Conservation (phyloP, 257 asterid genomes). For the Jasminum sambac region DNA sequence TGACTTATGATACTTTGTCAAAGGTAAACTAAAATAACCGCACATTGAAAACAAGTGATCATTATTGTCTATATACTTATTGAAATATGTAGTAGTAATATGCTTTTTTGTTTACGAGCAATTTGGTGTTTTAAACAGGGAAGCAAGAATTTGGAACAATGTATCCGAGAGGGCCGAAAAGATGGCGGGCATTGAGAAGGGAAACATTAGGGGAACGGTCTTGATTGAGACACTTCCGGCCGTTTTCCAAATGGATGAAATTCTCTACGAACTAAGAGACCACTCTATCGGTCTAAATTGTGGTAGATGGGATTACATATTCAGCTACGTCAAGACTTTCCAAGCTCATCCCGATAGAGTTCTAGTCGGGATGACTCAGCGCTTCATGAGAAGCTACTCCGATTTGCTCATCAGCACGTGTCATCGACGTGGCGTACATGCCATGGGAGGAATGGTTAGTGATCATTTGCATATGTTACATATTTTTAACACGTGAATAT, state of each 20-base stretch:
- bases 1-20: too few species aligned
- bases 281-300: constrained; percentile 87
- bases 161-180: constrained; percentile 76
- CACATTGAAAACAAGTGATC: too few species aligned
- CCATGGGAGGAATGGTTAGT: constrained; percentile 95
- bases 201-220: constrained; percentile 92
- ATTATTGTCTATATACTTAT: too few species aligned
- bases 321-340: constrained; percentile 92
- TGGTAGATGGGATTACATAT: constrained; percentile 96
- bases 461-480: too few species aligned
- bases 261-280: constrained; percentile 73
- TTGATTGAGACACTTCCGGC: constrained; percentile 96
- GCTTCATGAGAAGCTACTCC: constrained; percentile 90
- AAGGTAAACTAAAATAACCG: too few species aligned
- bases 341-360: constrained; percentile 91
- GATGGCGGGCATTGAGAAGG: constrained; percentile 65
- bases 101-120: background rate
- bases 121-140: constrained; percentile 45
- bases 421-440: constrained; percentile 85
- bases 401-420: constrained; percentile 82
- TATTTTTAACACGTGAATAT: too few species aligned
- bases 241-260: constrained; percentile 93
- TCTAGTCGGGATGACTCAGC: constrained; percentile 88
- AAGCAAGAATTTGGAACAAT: constrained; percentile 85
- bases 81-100: too few species aligned